Evolutionary conservation across 1,284 basidiomycete species (phyloP), one percentile per base, ranked within the genome.

Genomic region (Ustilago sp.): DNA sequence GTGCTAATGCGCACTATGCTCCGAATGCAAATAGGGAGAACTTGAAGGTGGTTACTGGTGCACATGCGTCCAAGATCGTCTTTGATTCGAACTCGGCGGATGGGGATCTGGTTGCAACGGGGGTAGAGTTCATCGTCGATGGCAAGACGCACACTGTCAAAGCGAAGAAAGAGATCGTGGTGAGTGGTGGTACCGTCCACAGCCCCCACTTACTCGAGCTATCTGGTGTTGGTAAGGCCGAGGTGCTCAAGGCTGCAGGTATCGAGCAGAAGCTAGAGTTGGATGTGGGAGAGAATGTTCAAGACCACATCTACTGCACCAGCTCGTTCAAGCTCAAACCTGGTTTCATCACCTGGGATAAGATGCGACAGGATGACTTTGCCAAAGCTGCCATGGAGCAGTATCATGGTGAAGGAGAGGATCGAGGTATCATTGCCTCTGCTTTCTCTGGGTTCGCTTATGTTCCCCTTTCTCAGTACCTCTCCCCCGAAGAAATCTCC

Each of bases 271-370:
- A 57, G 6, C n/a, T 81, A 38, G 77, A 77, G 60, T 64, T 88
- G 12, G 85, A 86, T 3, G 89, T 89, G 5, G 89, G 89, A 9
- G 86, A 87, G 65, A 89, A 90, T 71, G 82, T 89, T 0, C 89
- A 89, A 62, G 89, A 89, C 53, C 89, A 89, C 68, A 74, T 80
- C 36, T 80, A 76, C 74, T 57, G 89, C 89, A 68, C 70, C n/a
- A 63, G 57, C 60, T 67, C 74, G 39, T 82, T 71, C 76, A 81
- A 81, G 60, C 69, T 82, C 36, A 76, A 78, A 36, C 69, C 74
- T 3, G 80, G 80, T 35, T 65, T 45, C 50, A 74, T 64, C 19
- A 82, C 80, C 3, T 81, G 76, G 74, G 80, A 81, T 64, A 77
- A 77, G 66, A 70, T 82, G 74, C 71, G 75, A 31, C 58, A 81